phyloP scores from a whole-genome alignment of 768 basidiomycete species.

The Tubosaeta brunneosetosa region DNA sequence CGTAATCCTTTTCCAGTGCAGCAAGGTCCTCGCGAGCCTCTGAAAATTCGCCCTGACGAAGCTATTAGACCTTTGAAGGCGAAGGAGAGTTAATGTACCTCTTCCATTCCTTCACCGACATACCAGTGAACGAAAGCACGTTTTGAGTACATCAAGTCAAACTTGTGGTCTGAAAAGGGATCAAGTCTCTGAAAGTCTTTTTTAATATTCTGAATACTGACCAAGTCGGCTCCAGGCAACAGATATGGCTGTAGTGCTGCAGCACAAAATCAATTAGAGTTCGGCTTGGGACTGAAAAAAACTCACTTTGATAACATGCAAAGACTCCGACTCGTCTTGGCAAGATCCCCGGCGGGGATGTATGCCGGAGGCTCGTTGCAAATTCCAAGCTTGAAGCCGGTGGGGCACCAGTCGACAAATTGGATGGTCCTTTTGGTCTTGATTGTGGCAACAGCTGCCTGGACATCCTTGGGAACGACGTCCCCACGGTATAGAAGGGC shows the following conservation, averaged over 20 bases:
- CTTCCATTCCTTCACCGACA: constrained; percentile 99
- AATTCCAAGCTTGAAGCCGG: constrained; percentile 97
- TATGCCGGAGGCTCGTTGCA: constrained; percentile 93
- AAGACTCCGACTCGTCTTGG: constrained; percentile 87
- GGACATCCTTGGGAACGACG: constrained; percentile 94
- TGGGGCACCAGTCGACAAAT: constrained; percentile 98
- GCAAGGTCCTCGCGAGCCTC: constrained; percentile 98
- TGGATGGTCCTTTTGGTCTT: constrained; percentile 98
- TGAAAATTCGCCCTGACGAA: constrained; percentile 83
- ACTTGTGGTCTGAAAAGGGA: constrained; percentile 75
- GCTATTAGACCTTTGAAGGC: constrained; percentile 6
- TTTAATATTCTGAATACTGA: constrained; percentile 24
- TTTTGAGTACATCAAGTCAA: constrained; percentile 96
- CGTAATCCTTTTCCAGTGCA: constrained; percentile 93
- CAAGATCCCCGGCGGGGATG: constrained; percentile 93
- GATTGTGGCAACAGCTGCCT: constrained; percentile 87
- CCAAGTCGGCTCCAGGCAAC: constrained; percentile 88
- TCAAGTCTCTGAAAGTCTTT: constrained; percentile 5
- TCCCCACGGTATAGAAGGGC: constrained; percentile 92
- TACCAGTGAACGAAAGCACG: constrained; percentile 93
- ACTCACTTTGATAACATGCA: constrained; percentile 93
- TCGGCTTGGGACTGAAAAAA: neutral
- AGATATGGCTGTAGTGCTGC: constrained; percentile 87
- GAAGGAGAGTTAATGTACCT: constrained; percentile 38
- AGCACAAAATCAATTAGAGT: constrained; percentile 3